Evolutionary conservation across 371 early-diverging fungal species (phyloP), one percentile per base, ranked within the genome.

Genomic region (Mucor racemosus): DNA sequence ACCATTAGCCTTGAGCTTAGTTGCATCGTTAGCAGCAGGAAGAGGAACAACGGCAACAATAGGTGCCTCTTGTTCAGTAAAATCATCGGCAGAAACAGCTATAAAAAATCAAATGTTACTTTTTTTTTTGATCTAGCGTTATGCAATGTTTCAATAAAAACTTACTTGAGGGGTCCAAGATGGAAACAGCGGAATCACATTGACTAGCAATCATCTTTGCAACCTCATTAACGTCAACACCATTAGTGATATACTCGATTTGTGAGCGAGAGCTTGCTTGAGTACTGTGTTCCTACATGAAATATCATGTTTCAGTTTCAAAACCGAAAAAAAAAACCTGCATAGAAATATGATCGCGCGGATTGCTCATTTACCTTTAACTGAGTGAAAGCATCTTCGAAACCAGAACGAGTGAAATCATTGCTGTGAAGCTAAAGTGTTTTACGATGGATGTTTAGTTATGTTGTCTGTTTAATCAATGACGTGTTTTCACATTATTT

Each of bases 141-240:
- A 40, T 42, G 21, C n/a, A 5, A 19, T 19, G 19, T 15, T 21
- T 44, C 15, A 6, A 50, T 14, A 39, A 34, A 36, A 26, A 13
- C 62, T 64, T 73, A 80, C 80, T 65, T 4, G 65, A 70, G 39
- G 77, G 62, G 63, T 80, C 74, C n/a, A 80, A 60, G 42, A 62
- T 58, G 11, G 77, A 50, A 35, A 80, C 35, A 40, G 72, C 65
- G 41, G 77, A 60, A 33, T 72, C 65, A 62, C 84, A 83, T 54
- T 73, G 67, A 7, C 57, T 42, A 9, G 76, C 74, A 38, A 83
- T 69, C 33, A 35, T 41, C 17, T 63, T 63, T 9, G 77, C 81
- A 60, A 83, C 14, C 14, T 71, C 38, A 8, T 77, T 35, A 17
- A 80, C 62, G 63, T 80, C 69, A 64, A 83, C 75, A 56, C 73